These are phyloP conservation scores for Tilletia walkeri DNA, from an alignment of 1,284 basidiomycete species.

Conservation along the genomic window DNA sequence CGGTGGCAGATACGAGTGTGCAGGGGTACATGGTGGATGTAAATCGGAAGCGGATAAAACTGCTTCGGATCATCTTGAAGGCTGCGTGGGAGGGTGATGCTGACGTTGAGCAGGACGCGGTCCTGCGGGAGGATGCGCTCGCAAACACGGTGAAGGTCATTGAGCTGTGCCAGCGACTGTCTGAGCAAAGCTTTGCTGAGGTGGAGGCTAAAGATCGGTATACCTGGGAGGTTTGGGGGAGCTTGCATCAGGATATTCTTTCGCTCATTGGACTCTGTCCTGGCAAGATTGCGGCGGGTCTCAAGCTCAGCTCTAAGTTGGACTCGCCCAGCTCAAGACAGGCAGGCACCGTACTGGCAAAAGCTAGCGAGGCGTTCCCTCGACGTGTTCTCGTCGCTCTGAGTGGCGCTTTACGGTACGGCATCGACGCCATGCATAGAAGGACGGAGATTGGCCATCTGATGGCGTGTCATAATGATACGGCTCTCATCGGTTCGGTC, in stretches of 20 bases:
- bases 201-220: background rate
- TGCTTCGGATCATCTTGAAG: background rate
- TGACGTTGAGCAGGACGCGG: background rate
- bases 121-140: background rate
- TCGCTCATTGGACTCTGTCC: background rate
- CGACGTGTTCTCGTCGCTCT: background rate
- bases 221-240: background rate
- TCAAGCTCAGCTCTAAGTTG: background rate
- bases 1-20: background rate
- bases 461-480: slow-evolving; percentile 1
- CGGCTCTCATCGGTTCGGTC: slow-evolving; percentile 1
- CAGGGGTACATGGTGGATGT: slow-evolving; percentile 12
- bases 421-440: background rate
- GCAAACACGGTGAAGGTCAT: slow-evolving; percentile 4
- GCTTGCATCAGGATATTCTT: slow-evolving; percentile 3
- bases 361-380: slow-evolving; percentile 5
- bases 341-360: background rate
- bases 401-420: background rate
- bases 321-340: background rate
- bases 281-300: background rate
- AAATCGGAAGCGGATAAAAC: background rate
- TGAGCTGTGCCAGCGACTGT: slow-evolving; percentile 1
- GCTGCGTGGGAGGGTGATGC: slow-evolving; percentile 10
- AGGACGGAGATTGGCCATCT: background rate
- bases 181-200: background rate